Percentiles rank a stretch among this genome's conserved stretches.
phyloP scores from a whole-genome alignment of 805 yeast species.

The Saccharomycopsis babjevae region DNA sequence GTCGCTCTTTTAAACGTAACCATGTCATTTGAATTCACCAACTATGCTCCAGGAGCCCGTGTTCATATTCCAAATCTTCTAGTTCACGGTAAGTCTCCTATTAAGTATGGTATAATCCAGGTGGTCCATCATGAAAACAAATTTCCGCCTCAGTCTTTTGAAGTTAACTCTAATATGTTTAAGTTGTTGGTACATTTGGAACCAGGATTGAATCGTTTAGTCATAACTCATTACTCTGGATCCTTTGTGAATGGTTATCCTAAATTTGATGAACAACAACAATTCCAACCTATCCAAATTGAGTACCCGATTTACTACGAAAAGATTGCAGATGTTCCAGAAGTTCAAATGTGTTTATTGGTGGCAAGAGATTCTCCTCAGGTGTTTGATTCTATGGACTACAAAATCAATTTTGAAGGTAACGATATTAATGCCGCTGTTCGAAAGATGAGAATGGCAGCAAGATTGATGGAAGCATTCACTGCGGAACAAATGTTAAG shows the following conservation, averaged over 20 bases:
- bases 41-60: slow-evolving; percentile 19
- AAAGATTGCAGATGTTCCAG: slow-evolving; percentile 56
- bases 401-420: slow-evolving; percentile 41
- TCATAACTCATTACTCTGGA: slow-evolving; percentile 38
- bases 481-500: slow-evolving; percentile 83
- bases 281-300: slow-evolving; percentile 10
- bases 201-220: slow-evolving; percentile 54
- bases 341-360: slow-evolving; percentile 70
- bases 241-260: slow-evolving; percentile 27
- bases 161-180: slow-evolving; percentile 60
- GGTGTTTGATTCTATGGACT: slow-evolving; percentile 57
- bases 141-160: slow-evolving; percentile 64
- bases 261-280: slow-evolving; percentile 2
- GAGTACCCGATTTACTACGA: slow-evolving; percentile 35
- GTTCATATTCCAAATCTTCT: slow-evolving; percentile 40
- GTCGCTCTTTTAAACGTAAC: neutral
- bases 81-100: slow-evolving; percentile 37
- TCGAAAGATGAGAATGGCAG: slow-evolving; percentile 68
- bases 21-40: slow-evolving; percentile 6
- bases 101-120: slow-evolving; percentile 29
- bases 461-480: slow-evolving; percentile 81
- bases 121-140: slow-evolving; percentile 32
- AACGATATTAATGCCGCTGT: slow-evolving; percentile 63
- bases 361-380: slow-evolving; percentile 69
- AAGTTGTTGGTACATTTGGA: slow-evolving; percentile 65